Base-by-base conservation (phyloP, 1,139 yeast genomes). In the Eremothecium gossypii region DNA sequence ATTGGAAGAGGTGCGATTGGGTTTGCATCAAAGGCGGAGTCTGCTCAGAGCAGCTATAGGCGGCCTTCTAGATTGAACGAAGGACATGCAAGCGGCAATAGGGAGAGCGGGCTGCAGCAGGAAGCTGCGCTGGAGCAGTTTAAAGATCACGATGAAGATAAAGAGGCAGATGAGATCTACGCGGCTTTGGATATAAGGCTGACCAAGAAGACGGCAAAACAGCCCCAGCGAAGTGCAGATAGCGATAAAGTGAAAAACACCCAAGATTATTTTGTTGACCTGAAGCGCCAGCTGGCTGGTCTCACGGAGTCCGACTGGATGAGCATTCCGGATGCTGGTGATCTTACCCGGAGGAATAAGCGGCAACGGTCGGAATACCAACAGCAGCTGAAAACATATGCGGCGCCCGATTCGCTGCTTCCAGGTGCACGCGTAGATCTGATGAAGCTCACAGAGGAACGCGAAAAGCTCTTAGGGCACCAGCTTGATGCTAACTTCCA, bases 1-100 rank as follows among this genome's bases (percentile, higher is more conserved):
- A 66, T 87, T 7, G 98, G 97, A 0, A 70, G 98, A 57, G 98
- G 98, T 12, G 98, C 97, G 1, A 76, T 85, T 0, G 97, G 97
- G 1, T 89, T 89, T 61, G 78, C 91, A 0, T 84, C 95, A 0
- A 17, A 17, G 23, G 6, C 23, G 6, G 23, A 17, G 5, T 17
- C 23, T 17, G 23, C 23, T 3, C 74, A 86, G 46, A 83, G 91
- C 2, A 94, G 83, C 50, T 65, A 74, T 64, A 8, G 58, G 28
- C 30, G 27, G 5, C 47, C 47, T 9, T 38, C 40, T 11, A 42
- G 45, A 33, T 12, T 36, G 27, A 40, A 27, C 23, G 23, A 17
- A 4, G 23, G 23, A 6, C 23, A 17, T 17, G 6, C 12, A 9
- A 23, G 14, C 2, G 31, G 26, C 32, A 34, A 28, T 13, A 5